Conservation (phyloP, 2,329 filamentous ascomycete genomes). For the Cercospora sojina region DNA sequence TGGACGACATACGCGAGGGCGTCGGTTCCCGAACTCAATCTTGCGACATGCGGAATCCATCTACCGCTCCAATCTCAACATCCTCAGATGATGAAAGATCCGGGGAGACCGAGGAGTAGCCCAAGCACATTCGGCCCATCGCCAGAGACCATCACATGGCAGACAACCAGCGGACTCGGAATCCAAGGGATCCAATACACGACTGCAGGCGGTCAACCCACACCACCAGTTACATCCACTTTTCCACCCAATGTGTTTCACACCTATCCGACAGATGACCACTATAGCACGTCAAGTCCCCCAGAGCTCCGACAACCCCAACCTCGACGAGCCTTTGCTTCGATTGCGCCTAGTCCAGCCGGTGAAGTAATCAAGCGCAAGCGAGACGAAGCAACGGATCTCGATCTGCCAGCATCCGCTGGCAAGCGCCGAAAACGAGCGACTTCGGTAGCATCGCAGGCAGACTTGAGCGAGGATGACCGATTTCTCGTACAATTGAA, state of each 20-base stretch:
- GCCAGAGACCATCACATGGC: slow-evolving; percentile 42
- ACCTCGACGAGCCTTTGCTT: slow-evolving; percentile 44
- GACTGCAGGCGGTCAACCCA: slow-evolving; percentile 31
- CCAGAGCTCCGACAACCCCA: slow-evolving; percentile 39
- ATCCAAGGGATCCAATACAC: slow-evolving; percentile 42
- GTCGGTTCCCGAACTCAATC: slow-evolving; percentile 30
- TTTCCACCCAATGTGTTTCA: slow-evolving; percentile 39
- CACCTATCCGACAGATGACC: slow-evolving; percentile 30
- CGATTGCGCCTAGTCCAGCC: slow-evolving; percentile 47
- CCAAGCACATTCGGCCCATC: slow-evolving; percentile 46
- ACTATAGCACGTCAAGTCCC: slow-evolving; percentile 34
- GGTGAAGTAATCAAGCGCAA: slow-evolving; percentile 41
- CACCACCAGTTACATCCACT: slow-evolving; percentile 35
- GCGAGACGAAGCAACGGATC: slow-evolving; percentile 39
- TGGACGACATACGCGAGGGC: slow-evolving; percentile 32
- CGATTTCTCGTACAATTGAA: slow-evolving; percentile 52
- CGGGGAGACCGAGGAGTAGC: slow-evolving; percentile 44
- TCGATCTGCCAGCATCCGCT: slow-evolving; percentile 22
- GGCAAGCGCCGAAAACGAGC: slow-evolving; percentile 46
- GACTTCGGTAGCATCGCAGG: slow-evolving; percentile 33
- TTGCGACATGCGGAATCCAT: slow-evolving; percentile 22
- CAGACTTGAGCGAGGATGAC: slow-evolving; percentile 53
- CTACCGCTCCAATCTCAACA: slow-evolving; percentile 22
- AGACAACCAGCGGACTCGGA: slow-evolving; percentile 40
- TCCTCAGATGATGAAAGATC: slow-evolving; percentile 30